Evolutionary conservation across 768 basidiomycete genomes (phyloP).

Genomic region (Mycena olivaceomarginata): DNA sequence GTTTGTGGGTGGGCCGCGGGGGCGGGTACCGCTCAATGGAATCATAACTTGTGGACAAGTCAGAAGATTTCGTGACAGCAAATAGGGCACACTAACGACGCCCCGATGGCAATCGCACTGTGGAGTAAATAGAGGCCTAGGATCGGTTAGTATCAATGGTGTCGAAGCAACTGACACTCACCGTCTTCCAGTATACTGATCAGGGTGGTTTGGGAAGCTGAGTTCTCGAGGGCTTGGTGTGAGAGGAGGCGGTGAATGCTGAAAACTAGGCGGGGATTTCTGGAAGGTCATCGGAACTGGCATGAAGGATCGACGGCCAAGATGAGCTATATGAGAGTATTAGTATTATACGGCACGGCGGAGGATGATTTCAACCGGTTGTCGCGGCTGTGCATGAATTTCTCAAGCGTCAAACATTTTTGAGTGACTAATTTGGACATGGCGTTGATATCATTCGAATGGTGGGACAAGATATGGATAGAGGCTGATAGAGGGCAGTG

Average conservation of each 20-base stretch:
- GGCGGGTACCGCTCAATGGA: slow-evolving; percentile 43
- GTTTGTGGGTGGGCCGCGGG: slow-evolving; percentile 46
- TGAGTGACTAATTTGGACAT: slow-evolving; percentile 34
- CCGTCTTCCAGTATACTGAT: slow-evolving; percentile 37
- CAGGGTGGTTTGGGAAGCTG: neutral
- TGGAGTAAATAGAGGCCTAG: slow-evolving; percentile 40
- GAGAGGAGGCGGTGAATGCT: neutral
- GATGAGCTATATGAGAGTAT: slow-evolving; percentile 19
- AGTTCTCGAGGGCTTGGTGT: slow-evolving; percentile 8
- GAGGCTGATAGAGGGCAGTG: slow-evolving; percentile 3
- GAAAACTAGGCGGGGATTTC: neutral
- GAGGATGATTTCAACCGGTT: slow-evolving; percentile 28
- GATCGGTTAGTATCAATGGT: neutral
- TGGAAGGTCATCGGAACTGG: neutral
- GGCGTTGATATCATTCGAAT: slow-evolving; percentile 17
- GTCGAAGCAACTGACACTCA: neutral
- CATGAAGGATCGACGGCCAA: neutral
- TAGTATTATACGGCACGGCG: slow-evolving; percentile 30
- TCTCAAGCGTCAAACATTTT: slow-evolving; percentile 24
- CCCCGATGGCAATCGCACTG: slow-evolving; percentile 44
- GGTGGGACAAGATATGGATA: slow-evolving; percentile 1
- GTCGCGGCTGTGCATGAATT: slow-evolving; percentile 31
- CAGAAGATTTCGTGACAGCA: no score
- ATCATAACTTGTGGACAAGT: slow-evolving; percentile 22
- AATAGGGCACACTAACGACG: neutral